A percentile compares a stretch with the other conserved stretches of the same genome.
These are phyloP conservation scores for Cunninghamia lanceolata DNA, from an alignment of 75 land plant genomes.

Conservation along the genomic window DNA sequence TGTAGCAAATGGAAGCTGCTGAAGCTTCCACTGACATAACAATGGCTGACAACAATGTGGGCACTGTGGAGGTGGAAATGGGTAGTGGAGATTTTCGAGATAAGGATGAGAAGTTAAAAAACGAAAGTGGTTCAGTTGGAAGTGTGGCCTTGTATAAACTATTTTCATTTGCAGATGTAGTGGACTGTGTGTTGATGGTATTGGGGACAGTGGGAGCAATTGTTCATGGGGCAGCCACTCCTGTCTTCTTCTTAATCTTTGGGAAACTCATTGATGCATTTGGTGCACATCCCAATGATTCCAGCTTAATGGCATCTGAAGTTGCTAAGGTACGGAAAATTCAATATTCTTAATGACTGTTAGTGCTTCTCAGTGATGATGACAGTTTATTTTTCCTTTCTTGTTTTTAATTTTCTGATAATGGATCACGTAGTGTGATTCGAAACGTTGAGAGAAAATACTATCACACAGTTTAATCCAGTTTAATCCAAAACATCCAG, in stretches of 20 bases:
- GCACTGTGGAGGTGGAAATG: not conserved
- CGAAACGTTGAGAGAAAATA: too few relatives aligned
- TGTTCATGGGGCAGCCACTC: constrained; percentile 68
- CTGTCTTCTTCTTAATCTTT: constrained; percentile 75
- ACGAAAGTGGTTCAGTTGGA: not conserved
- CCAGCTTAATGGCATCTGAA: constrained; percentile 35
- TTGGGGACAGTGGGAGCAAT: constrained; percentile 63
- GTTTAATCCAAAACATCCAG: too few relatives aligned
- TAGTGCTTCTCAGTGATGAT: not conserved
- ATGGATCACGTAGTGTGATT: too few relatives aligned
- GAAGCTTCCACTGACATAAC: not conserved
- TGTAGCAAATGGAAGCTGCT: not conserved
- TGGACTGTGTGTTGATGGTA: constrained; percentile 54
- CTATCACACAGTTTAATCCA: too few relatives aligned
- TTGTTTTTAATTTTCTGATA: too few relatives aligned
- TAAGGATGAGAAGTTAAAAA: not conserved
- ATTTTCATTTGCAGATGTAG: constrained; percentile 51
- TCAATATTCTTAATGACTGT: not conserved
- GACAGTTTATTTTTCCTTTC: too few relatives aligned
- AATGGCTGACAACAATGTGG: not conserved
- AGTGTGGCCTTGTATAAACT: constrained; percentile 36
- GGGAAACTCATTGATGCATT: constrained; percentile 75
- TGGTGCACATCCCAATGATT: constrained; percentile 41
- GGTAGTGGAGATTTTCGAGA: not conserved
- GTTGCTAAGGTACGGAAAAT: constrained; percentile 54